Percentiles rank a stretch among this genome's conserved stretches.
phyloP scores from a whole-genome alignment of 495 filamentous ascomycete species.

The Penicillium crystallinum region DNA sequence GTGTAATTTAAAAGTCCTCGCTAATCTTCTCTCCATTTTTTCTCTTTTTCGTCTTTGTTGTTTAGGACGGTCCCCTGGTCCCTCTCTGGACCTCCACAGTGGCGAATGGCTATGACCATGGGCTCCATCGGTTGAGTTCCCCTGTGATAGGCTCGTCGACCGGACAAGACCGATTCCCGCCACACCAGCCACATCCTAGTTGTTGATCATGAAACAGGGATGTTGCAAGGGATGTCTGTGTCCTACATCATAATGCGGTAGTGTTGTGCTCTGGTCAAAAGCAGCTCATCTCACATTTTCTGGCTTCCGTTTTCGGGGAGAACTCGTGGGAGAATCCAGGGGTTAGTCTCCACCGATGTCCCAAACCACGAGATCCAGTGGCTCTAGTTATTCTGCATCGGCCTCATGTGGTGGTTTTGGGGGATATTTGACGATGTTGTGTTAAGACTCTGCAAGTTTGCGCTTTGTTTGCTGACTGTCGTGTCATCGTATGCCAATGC shows the following conservation, averaged over 20 bases:
- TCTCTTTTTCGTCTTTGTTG: not conserved
- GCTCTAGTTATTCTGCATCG: too few species aligned
- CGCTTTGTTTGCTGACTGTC: too few species aligned
- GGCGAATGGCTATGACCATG: too few species aligned
- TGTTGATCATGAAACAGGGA: slow-evolving; percentile 4
- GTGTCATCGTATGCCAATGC: too few species aligned
- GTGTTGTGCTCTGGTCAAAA: too few species aligned
- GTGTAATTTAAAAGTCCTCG: not conserved
- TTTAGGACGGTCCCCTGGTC: too few species aligned
- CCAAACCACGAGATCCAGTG: not conserved
- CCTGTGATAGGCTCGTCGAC: too few species aligned
- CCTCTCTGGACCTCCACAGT: not conserved
- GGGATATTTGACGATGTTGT: too few species aligned
- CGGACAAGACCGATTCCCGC: slow-evolving; percentile 10
- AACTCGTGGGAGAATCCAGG: not conserved
- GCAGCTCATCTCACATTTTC: not conserved
- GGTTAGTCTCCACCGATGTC: not conserved
- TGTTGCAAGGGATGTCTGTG: not conserved
- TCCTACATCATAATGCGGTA: too few species aligned
- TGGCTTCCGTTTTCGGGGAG: not conserved
- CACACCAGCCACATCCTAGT: not conserved
- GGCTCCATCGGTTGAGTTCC: too few species aligned
- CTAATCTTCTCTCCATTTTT: not conserved
- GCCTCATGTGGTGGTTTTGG: too few species aligned
- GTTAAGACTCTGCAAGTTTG: too few species aligned